Base-by-base conservation (phyloP, 140 eudicot genomes). In the Ambrosia hybrid region DNA sequence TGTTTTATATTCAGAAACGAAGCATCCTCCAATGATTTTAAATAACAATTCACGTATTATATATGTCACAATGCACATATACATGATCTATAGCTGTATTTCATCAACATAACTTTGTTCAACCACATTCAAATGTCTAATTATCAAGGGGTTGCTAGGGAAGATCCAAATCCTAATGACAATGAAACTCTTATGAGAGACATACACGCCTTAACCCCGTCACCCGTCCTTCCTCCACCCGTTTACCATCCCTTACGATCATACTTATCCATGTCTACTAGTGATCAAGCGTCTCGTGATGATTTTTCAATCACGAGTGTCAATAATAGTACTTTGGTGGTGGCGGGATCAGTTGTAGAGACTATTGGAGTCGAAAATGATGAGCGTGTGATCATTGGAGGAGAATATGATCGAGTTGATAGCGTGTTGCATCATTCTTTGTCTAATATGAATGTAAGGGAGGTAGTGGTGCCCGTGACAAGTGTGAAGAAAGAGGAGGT, bases 401-500 rank as follows among this genome's bases (percentile, higher is more conserved):
- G 70, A 69, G 76, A 38, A 6, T 70, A 77, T 49, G 81, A 62
- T 16, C 72, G 49, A 41, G 67, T 63, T 21, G 68, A 63, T 70
- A 60, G 51, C 41, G n/a, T 52, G 65, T 61, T 73, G 46, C 61
- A 34, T 48, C 77, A 81, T 51, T 49, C 68, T 41, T 72, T 76
- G 11, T 72, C 86, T 30, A 88, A 83, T 53, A 10, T 67, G 13
- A 62, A 21, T 52, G 72, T 58, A 4, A 45, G 60, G 56, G 79
- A 67, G 39, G 59, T 68, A 66, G 36, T 30, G 53, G 70, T 34
- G 51, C 71, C 76, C 2, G 76, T 59, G 59, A 83, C 82, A 60
- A 73, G 82, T 11, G 96, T 92, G 83, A 92, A 83, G 89, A 92
- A 81, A 69, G 95, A 87, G 76, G 98, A 92, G 78, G 96, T 83